Evolutionary conservation across 2,329 filamentous ascomycete genomes (phyloP).

Genomic region (Colletotrichum viniferum): DNA sequence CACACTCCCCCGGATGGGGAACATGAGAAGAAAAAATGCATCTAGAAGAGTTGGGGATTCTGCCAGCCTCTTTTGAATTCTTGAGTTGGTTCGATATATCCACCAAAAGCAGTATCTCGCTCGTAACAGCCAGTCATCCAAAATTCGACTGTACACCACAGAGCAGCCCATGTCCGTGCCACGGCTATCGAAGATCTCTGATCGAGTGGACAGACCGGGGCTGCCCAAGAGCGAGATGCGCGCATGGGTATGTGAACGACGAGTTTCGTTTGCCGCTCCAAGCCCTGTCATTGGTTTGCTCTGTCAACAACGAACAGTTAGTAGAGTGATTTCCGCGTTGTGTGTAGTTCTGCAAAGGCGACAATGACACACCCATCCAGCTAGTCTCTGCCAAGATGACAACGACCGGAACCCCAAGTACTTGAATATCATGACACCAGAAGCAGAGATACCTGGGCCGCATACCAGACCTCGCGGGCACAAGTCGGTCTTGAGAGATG

Average conservation of each 20-base stretch:
- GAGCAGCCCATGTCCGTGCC: conserved; percentile 8
- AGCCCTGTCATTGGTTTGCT: background rate
- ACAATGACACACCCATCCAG: background rate
- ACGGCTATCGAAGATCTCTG: conserved; percentile 9
- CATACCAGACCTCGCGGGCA: background rate
- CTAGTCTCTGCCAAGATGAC: background rate
- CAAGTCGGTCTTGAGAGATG: background rate
- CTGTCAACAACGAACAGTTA: background rate
- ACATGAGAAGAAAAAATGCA: background rate
- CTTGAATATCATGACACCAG: background rate
- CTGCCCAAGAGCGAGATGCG: conserved; percentile 1
- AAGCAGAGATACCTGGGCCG: background rate
- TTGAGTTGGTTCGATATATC: background rate
- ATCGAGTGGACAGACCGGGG: conserved; percentile 6
- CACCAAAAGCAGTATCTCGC: background rate
- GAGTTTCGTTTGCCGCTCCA: background rate
- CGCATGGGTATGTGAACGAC: conserved; percentile 1
- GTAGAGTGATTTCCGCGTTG: background rate
- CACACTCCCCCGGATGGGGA: conserved; percentile 7
- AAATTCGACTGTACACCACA: background rate
- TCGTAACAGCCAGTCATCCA: background rate
- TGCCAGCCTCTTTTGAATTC: background rate
- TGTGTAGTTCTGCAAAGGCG: background rate
- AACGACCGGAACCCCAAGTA: background rate
- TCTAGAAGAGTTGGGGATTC: background rate